Conservation (phyloP, 352 stramenopile species). For the Globisporangium okanoganense region DNA sequence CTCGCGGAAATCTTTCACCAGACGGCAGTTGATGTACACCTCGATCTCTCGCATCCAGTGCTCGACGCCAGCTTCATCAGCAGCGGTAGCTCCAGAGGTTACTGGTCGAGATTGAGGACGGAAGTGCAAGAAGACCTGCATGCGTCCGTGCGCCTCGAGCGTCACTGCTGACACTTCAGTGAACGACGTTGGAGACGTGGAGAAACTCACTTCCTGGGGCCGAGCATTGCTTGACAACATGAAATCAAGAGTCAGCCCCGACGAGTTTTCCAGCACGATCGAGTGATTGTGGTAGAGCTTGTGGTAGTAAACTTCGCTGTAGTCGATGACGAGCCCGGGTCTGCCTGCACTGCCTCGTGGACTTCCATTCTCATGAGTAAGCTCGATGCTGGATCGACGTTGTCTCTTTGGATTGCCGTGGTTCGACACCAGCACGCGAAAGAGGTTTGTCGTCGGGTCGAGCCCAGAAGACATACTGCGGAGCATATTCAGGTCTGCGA, state of each 20-base stretch:
- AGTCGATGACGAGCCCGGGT: slow-evolving; percentile 64
- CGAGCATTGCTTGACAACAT: slow-evolving; percentile 81
- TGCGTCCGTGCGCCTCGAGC: slow-evolving; percentile 54
- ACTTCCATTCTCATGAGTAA: slow-evolving; percentile 10
- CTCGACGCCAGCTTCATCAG: slow-evolving; percentile 20
- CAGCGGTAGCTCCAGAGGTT: background rate
- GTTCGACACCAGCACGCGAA: slow-evolving; percentile 84
- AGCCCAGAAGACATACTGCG: slow-evolving; percentile 75
- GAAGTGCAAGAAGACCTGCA: slow-evolving; percentile 88
- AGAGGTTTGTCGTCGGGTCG: slow-evolving; percentile 69
- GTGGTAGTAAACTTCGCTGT: slow-evolving; percentile 86
- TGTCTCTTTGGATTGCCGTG: slow-evolving; percentile 54
- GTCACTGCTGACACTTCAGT: slow-evolving; percentile 79
- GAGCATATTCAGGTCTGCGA: slow-evolving; percentile 81
- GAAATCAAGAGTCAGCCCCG: slow-evolving; percentile 80
- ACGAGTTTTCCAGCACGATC: slow-evolving; percentile 87
- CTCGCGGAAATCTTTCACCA: slow-evolving; percentile 87
- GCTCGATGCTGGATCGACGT: slow-evolving; percentile 59
- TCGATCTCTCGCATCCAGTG: slow-evolving; percentile 83
- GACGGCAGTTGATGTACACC: slow-evolving; percentile 83
- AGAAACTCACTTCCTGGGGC: slow-evolving; percentile 81
- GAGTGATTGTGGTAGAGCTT: slow-evolving; percentile 90
- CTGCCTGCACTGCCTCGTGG: slow-evolving; percentile 13
- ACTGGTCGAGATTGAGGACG: slow-evolving; percentile 50
- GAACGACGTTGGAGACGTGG: slow-evolving; percentile 76